phyloP scores from a whole-genome alignment of 495 filamentous ascomycete species.

The Diplogelasinospora grovesii region DNA sequence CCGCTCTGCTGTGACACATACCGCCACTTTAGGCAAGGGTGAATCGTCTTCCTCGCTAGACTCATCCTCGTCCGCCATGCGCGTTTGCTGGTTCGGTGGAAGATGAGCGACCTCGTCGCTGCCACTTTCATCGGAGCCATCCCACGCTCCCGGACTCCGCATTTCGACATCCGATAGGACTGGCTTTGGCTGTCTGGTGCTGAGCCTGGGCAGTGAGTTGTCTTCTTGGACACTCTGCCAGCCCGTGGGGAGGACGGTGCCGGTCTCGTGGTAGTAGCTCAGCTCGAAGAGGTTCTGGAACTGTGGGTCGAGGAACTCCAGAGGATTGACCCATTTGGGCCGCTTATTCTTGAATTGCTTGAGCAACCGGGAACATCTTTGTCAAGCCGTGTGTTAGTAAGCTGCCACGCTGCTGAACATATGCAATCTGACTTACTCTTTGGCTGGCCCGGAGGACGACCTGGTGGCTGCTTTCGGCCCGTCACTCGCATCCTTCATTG shows the following conservation, averaged over 20 bases:
- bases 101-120: slow-evolving; percentile 21
- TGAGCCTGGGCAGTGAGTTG: slow-evolving; percentile 50
- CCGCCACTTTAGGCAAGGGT: slow-evolving; percentile 24
- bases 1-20: too few relatives aligned
- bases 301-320: slow-evolving; percentile 38
- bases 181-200: slow-evolving; percentile 39
- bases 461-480: slow-evolving; percentile 10
- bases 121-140: slow-evolving; percentile 37
- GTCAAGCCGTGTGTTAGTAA: slow-evolving; percentile 8
- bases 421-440: slow-evolving; percentile 15
- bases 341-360: slow-evolving; percentile 27
- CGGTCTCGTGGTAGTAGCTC: slow-evolving; percentile 48
- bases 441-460: neutral
- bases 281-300: slow-evolving; percentile 68
- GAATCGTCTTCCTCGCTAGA: slow-evolving; percentile 44
- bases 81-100: slow-evolving; percentile 21
- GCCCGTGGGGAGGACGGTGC: slow-evolving; percentile 53
- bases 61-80: slow-evolving; percentile 51
- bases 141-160: slow-evolving; percentile 23
- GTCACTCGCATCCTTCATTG: slow-evolving; percentile 60
- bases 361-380: slow-evolving; percentile 19
- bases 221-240: slow-evolving; percentile 52
- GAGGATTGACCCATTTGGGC: slow-evolving; percentile 41
- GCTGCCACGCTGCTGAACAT: neutral
- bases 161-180: slow-evolving; percentile 26